A percentile compares a stretch with the other conserved stretches of the same genome.
Conservation (phyloP, 495 filamentous ascomycete species). For the Clavariopsis aquatica region DNA sequence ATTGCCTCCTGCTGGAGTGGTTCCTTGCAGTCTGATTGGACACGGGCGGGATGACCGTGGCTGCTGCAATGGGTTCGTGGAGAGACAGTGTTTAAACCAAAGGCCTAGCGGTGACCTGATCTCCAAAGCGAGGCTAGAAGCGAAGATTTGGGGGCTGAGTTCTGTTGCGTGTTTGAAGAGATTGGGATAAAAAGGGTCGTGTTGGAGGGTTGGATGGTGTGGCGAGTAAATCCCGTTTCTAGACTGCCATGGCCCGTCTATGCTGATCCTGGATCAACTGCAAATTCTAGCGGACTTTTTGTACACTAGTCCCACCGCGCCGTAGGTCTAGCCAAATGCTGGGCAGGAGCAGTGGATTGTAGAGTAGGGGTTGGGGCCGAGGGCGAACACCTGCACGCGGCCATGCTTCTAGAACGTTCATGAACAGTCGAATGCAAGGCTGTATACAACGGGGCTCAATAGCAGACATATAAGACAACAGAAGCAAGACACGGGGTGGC, state of each 20-base stretch:
- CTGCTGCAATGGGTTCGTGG: constrained; percentile 16
- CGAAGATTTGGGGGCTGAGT: constrained; percentile 8
- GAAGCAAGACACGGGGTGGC: not conserved
- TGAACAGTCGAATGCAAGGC: not conserved
- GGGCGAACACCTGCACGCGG: not conserved
- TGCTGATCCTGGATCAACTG: constrained; percentile 21
- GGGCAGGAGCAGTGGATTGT: not conserved
- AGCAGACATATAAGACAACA: no score
- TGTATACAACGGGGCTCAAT: no score
- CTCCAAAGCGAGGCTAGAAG: constrained; percentile 14
- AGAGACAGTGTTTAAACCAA: constrained; percentile 17
- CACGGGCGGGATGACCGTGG: constrained; percentile 12
- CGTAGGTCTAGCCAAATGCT: not conserved
- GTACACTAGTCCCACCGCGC: constrained; percentile 5
- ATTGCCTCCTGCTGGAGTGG: constrained; percentile 32
- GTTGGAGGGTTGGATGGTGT: constrained; percentile 26
- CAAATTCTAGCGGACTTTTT: constrained; percentile 24
- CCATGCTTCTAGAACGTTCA: constrained; percentile 3
- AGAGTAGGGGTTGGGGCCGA: not conserved
- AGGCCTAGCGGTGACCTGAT: constrained; percentile 34
- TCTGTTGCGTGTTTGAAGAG: constrained; percentile 6
- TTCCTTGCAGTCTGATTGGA: constrained; percentile 27
- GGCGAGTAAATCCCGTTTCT: constrained; percentile 34
- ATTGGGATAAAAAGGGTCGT: constrained; percentile 5
- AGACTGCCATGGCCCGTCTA: constrained; percentile 27